Evolutionary conservation across 208 protist species (phyloP), one percentile per base, ranked within the genome.

Genomic region (Leishmania martiniquensis): DNA sequence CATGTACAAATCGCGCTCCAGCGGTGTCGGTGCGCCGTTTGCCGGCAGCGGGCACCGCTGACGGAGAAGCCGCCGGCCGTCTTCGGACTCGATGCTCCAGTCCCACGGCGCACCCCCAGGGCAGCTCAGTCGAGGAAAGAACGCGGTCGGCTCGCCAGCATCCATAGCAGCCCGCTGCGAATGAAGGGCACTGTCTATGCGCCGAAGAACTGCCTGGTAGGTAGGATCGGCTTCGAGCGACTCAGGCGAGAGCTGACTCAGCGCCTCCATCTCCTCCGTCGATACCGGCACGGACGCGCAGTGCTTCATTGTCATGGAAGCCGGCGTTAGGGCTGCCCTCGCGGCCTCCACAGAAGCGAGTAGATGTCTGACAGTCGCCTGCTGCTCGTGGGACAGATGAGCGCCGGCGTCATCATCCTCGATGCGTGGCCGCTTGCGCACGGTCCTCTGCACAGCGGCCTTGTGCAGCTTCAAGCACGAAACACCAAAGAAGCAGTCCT

Each of bases 21-120:
- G 90, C 29, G 93, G 91, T 1, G 94, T 97, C 5, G 89, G 91
- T 32, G 87, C 85, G 32, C 92, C 94, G 77, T 93, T 94, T 1
- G 75, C 76, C 4, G 94, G 94, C 51, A 93, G 88, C n/a, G 92
- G 87, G 70, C 87, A 90, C 29, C 82, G 63, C 51, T 67, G 68
- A 2, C 87, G 84, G 39, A 97, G 87, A 54, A 49, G 39, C 13
- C 78, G 39, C 4, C 93, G 84, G 1, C 94, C 94, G 42, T 78
- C 62, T 15, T 44, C n/a, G 7, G 54, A 78, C 63, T 62, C 72
- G 60, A 81, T 29, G 62, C 63, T 81, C 92, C 92, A 96, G 71
- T 97, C 90, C 89, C 90, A 97, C 74, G 94, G 94, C n/a, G 92
- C 85, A 29, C 92, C 90, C 44, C 92, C 89, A 12, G 89, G 86